These are phyloP conservation scores for Wallacemonas collosoma DNA, from an alignment of 208 protist genomes.

Conservation along the genomic window DNA sequence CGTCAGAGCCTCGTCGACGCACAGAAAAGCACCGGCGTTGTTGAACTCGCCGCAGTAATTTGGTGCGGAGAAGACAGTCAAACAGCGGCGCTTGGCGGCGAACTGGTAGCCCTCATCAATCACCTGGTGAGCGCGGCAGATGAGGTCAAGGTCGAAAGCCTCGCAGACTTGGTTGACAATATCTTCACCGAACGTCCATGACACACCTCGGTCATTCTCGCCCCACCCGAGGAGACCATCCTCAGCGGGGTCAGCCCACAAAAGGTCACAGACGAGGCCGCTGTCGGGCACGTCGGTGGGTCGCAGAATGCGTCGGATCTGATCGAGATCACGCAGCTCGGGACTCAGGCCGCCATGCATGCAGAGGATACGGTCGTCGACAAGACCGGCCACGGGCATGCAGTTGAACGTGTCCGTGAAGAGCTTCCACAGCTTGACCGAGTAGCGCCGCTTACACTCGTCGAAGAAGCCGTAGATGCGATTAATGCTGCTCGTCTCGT, in stretches of 20 bases:
- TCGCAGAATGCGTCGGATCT: slow-evolving; percentile 96
- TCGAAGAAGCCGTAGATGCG: slow-evolving; percentile 99
- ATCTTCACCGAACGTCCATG: slow-evolving; percentile 90
- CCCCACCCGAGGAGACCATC: slow-evolving; percentile 90
- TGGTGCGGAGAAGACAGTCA: slow-evolving; percentile 98
- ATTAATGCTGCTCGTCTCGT: slow-evolving; percentile 99
- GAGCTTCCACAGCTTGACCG: slow-evolving; percentile 98
- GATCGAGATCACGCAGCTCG: slow-evolving; percentile 95
- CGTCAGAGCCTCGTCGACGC: slow-evolving; percentile 97
- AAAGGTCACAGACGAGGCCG: slow-evolving; percentile 99
- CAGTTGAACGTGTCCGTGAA: slow-evolving; percentile 99
- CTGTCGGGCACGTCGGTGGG: slow-evolving; percentile 99
- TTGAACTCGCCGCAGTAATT: slow-evolving; percentile 99
- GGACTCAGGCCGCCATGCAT: slow-evolving; percentile 98
- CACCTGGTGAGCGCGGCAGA: slow-evolving; percentile 98
- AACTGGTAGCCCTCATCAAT: slow-evolving; percentile 96
- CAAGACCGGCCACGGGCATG: slow-evolving; percentile 98
- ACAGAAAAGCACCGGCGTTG: slow-evolving; percentile 99
- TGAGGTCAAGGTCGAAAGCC: slow-evolving; percentile 95
- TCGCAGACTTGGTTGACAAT: slow-evolving; percentile 96
- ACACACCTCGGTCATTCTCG: slow-evolving; percentile 93
- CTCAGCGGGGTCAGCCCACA: slow-evolving; percentile 99
- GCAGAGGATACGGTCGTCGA: slow-evolving; percentile 99
- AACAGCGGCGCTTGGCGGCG: slow-evolving; percentile 94
- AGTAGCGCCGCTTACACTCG: slow-evolving; percentile 99